These are phyloP conservation scores for Ogataea polymorpha DNA, from an alignment of 805 yeast genomes.

Conservation along the genomic window DNA sequence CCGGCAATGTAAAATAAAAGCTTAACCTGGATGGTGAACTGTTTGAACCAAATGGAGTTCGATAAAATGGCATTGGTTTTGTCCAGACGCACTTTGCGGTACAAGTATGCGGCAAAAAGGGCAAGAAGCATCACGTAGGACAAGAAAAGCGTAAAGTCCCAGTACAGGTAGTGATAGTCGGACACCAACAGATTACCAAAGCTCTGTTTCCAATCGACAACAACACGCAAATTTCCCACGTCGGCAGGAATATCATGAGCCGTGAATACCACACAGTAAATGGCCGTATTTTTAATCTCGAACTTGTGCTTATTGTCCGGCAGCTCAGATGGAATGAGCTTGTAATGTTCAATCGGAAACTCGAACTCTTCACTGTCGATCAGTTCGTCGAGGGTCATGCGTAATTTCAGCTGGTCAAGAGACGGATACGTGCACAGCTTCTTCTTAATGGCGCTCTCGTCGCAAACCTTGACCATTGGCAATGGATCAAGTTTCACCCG, in stretches of 20 bases:
- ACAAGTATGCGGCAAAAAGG: constrained; percentile 17
- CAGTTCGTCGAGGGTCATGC: constrained; percentile 17
- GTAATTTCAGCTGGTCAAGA: constrained; percentile 11
- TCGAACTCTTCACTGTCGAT: constrained; percentile 16
- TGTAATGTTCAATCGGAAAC: constrained; percentile 19
- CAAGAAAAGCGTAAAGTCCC: constrained; percentile 21
- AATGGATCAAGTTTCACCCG: constrained; percentile 24
- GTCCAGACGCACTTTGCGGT: constrained; percentile 12
- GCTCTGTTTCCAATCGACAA: constrained; percentile 33
- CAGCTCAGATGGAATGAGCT: constrained; percentile 7
- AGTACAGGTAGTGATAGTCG: constrained; percentile 28
- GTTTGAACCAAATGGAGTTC: constrained; percentile 17
- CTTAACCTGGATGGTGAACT: constrained; percentile 27
- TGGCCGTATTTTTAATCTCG: constrained; percentile 19
- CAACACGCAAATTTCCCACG: constrained; percentile 10
- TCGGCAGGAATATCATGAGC: constrained; percentile 16
- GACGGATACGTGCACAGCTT: constrained; percentile 23
- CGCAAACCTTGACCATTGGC: constrained; percentile 31
- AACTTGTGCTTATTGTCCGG: constrained; percentile 11
- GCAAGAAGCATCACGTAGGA: constrained; percentile 19
- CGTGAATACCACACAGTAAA: constrained; percentile 29
- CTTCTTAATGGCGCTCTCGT: constrained; percentile 25
- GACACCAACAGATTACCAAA: constrained; percentile 30
- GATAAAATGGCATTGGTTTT: constrained; percentile 22
- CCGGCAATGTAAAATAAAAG: constrained; percentile 22